Evolutionary conservation across 2,329 filamentous ascomycete genomes (phyloP).

Genomic region (Scorias spongiosa): DNA sequence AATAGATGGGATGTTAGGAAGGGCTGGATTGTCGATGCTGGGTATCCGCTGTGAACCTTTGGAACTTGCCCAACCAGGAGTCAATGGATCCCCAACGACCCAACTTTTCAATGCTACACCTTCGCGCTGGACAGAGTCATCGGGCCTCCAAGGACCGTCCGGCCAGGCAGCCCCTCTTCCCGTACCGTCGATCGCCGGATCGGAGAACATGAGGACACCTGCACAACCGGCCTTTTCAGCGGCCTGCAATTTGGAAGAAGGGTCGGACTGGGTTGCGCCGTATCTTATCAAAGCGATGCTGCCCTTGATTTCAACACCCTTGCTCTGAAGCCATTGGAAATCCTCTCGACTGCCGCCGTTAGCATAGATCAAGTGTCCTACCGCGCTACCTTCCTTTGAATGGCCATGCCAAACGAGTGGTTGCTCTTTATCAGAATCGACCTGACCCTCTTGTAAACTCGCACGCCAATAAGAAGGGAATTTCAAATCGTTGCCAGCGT

Average conservation of each 20-base stretch:
- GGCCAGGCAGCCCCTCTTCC: constrained; percentile 57
- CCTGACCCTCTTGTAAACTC: constrained; percentile 65
- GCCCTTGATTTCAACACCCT: constrained; percentile 58
- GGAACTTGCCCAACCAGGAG: constrained; percentile 68
- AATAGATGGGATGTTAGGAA: constrained; percentile 75
- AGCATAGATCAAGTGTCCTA: constrained; percentile 74
- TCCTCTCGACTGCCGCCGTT: constrained; percentile 83
- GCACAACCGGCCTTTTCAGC: constrained; percentile 74
- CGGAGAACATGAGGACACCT: constrained; percentile 84
- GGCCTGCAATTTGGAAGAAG: constrained; percentile 72
- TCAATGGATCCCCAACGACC: constrained; percentile 82
- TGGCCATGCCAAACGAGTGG: constrained; percentile 76
- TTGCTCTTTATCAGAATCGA: constrained; percentile 48
- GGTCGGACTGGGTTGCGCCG: constrained; percentile 57
- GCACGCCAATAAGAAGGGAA: constrained; percentile 48
- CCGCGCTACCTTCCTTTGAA: constrained; percentile 73
- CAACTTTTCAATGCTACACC: constrained; percentile 67
- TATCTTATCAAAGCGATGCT: constrained; percentile 75
- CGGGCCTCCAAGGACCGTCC: constrained; percentile 63
- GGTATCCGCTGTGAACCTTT: constrained; percentile 47
- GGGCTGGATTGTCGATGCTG: constrained; percentile 52
- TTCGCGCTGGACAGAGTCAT: constrained; percentile 68
- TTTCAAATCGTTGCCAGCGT: constrained; percentile 36
- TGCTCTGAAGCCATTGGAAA: constrained; percentile 56
- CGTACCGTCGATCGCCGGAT: constrained; percentile 75